Evolutionary conservation across 148 eudicot genomes (phyloP).

Genomic region (Cornus florida): DNA sequence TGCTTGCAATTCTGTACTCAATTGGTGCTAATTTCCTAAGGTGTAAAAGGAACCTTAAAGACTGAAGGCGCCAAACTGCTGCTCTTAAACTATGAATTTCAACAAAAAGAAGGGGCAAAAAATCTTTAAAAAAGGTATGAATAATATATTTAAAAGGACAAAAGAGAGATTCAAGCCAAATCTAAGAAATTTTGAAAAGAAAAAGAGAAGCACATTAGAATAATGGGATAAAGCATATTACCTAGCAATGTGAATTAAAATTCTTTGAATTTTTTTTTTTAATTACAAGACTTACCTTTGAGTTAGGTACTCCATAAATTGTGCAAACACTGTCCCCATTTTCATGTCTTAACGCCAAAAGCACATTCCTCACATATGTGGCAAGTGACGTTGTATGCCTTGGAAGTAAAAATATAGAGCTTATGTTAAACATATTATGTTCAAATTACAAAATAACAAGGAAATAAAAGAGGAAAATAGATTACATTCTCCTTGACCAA

Average conservation of each 20-base stretch:
- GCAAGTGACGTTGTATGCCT: constrained; percentile 86
- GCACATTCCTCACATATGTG: constrained; percentile 55
- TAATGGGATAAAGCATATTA: not conserved
- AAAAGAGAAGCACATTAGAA: not conserved
- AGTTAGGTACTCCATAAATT: constrained; percentile 54
- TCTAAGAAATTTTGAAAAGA: not conserved
- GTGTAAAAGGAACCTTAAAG: not conserved
- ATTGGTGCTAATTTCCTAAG: not conserved
- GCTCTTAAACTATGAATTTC: not conserved
- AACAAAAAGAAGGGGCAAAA: not conserved
- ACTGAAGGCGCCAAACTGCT: not conserved
- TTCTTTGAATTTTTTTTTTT: not conserved
- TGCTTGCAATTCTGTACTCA: not conserved
- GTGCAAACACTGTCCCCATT: constrained; percentile 64
- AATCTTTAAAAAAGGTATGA: not conserved
- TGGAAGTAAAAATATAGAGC: constrained; percentile 18
- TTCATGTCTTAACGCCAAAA: constrained; percentile 65
- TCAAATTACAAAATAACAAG: not conserved
- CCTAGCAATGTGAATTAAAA: not conserved
- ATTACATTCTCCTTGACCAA: not conserved
- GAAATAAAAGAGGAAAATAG: not conserved
- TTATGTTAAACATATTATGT: constrained; percentile 18
- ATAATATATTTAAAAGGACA: not conserved
- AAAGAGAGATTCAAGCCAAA: not conserved
- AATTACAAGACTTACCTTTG: constrained; percentile 47